phyloP scores from a whole-genome alignment of 2,329 filamentous ascomycete species.

The Coniella vitis region DNA sequence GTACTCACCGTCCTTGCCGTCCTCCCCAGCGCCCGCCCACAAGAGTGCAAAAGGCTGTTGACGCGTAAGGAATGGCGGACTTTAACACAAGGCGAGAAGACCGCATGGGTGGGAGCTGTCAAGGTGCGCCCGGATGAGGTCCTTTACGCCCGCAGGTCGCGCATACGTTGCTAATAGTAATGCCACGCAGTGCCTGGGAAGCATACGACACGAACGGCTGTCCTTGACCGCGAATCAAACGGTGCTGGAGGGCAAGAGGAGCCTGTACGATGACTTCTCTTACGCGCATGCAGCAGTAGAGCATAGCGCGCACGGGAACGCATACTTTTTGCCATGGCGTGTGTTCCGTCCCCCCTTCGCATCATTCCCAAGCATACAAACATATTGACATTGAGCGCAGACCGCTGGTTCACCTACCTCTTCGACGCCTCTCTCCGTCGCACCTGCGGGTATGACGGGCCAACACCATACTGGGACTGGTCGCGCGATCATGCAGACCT shows the following conservation, averaged over 20 bases:
- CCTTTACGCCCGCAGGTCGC: background rate
- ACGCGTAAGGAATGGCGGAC: background rate
- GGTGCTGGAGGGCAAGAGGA: background rate
- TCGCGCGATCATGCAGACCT: background rate
- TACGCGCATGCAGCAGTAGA: background rate
- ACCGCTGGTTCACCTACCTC: background rate
- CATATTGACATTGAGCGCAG: background rate
- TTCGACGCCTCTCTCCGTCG: background rate
- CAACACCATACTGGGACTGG: background rate
- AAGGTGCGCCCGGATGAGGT: background rate
- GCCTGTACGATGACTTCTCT: background rate
- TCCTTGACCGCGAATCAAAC: background rate
- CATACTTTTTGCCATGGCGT: background rate
- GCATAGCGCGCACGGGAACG: background rate
- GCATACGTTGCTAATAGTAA: background rate
- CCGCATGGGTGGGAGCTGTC: background rate
- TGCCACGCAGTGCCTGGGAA: background rate
- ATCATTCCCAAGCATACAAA: background rate
- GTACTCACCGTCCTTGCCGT: background rate
- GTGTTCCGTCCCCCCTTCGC: background rate
- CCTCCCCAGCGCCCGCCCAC: background rate
- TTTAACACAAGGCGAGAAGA: background rate
- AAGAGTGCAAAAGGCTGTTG: background rate
- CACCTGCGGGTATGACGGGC: background rate
- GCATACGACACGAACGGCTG: background rate